Evolutionary conservation across 1,284 basidiomycete species (phyloP).

Genomic region (Apiotrichum brassicae): DNA sequence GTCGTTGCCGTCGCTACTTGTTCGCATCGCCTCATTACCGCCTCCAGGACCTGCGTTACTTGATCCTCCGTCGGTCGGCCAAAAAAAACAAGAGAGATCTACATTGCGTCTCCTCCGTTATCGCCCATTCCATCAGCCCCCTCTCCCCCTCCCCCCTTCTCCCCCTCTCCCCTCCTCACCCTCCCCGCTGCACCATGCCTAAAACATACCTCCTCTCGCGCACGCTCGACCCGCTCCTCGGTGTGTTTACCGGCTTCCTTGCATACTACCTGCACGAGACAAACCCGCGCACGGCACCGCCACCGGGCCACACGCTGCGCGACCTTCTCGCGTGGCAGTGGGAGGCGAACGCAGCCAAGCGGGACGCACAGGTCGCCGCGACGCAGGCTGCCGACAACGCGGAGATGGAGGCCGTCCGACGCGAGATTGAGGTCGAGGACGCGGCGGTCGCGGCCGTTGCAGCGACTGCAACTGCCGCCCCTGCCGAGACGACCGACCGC

Average conservation of each 20-base stretch:
- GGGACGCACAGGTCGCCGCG: constrained; percentile 22
- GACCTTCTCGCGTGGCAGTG: constrained; percentile 67
- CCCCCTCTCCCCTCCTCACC: neutral
- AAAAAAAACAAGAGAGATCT: too few species aligned
- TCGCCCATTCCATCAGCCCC: too few species aligned
- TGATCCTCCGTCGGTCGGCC: too few species aligned
- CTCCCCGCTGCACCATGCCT: constrained; percentile 23
- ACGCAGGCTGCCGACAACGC: constrained; percentile 13
- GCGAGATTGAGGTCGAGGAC: constrained; percentile 32
- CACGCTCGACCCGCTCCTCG: constrained; percentile 64
- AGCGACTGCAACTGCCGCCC: neutral
- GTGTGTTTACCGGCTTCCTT: constrained; percentile 68
- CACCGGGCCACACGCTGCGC: constrained; percentile 58
- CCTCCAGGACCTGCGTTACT: too few species aligned
- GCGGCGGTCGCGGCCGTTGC: neutral
- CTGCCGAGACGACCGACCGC: neutral
- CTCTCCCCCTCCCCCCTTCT: too few species aligned
- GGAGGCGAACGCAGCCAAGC: constrained; percentile 32
- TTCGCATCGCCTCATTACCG: too few species aligned
- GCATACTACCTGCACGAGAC: constrained; percentile 79
- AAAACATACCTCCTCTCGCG: constrained; percentile 43
- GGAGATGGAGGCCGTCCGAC: constrained; percentile 40
- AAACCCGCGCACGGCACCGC: constrained; percentile 68
- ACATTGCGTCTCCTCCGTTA: too few species aligned
- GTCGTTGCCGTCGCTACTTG: too few species aligned